Conservation (phyloP, 2,329 filamentous ascomycete genomes). For the Biscogniauxia sp. region DNA sequence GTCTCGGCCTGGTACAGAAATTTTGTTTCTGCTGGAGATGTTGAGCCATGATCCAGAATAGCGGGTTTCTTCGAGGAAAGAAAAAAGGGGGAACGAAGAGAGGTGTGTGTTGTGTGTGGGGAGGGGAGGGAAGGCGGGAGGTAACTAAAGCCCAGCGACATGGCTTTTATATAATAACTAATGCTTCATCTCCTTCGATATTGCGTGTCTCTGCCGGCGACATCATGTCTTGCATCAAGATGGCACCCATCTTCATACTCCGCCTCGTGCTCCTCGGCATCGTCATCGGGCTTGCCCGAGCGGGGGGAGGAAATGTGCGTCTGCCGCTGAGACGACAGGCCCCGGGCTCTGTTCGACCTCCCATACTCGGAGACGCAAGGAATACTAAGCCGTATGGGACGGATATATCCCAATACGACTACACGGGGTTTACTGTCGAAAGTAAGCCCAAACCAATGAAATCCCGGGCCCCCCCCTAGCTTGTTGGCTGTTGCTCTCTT, state of each 20-base stretch:
- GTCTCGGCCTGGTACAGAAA: background rate
- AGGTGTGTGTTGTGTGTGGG: too few species aligned
- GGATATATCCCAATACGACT: background rate
- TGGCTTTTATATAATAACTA: background rate
- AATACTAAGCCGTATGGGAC: background rate
- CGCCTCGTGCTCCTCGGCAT: background rate
- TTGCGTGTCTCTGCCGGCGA: background rate
- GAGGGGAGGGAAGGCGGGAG: too few species aligned
- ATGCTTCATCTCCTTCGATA: background rate
- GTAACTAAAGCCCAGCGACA: background rate
- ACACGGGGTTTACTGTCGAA: conserved; percentile 13
- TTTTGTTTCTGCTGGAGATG: background rate
- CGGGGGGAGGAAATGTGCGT: background rate
- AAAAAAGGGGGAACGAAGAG: background rate
- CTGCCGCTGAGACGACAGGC: background rate
- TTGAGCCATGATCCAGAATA: too few species aligned
- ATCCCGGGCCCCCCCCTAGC: background rate
- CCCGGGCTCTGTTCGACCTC: background rate
- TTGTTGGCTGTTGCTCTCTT: background rate
- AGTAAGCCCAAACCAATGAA: conserved; percentile 2
- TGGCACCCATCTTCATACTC: background rate
- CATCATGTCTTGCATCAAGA: background rate
- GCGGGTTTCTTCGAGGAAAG: too few species aligned
- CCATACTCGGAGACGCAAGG: background rate
- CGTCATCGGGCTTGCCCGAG: background rate